These are phyloP conservation scores for Alternaria longipes DNA, from an alignment of 2,329 filamentous ascomycete species.

Conservation along the genomic window DNA sequence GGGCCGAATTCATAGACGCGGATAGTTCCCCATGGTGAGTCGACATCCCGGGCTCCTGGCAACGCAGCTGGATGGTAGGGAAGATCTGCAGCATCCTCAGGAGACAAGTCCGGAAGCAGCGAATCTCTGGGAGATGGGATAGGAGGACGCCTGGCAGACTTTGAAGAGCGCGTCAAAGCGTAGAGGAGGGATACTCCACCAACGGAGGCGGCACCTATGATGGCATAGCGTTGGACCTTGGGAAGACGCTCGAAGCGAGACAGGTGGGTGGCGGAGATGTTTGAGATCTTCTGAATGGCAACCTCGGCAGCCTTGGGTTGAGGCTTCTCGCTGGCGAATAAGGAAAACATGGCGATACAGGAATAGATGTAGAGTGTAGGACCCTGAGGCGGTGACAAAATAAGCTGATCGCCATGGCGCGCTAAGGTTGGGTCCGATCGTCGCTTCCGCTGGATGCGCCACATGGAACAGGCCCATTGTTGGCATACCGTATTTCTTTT, in stretches of 20 bases:
- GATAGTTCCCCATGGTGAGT: conserved; percentile 74
- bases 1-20: conserved; percentile 85
- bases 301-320: conserved; percentile 17
- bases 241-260: conserved; percentile 29
- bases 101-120: conserved; percentile 36
- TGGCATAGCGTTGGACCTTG: conserved; percentile 28
- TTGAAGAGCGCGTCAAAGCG: conserved; percentile 31
- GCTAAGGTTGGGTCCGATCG: conserved; percentile 18
- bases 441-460: conserved; percentile 15
- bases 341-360: conserved; percentile 21
- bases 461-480: conserved; percentile 7
- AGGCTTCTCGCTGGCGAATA: conserved; percentile 32
- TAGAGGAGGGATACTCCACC: conserved; percentile 35
- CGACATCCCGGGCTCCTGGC: conserved; percentile 73
- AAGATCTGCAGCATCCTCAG: conserved; percentile 39
- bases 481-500: not conserved
- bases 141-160: conserved; percentile 21
- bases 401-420: conserved; percentile 28
- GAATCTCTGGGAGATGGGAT: conserved; percentile 43
- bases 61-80: conserved; percentile 75
- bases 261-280: conserved; percentile 20
- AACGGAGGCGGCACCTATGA: conserved; percentile 40
- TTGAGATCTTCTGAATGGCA: conserved; percentile 21
- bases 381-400: conserved; percentile 29
- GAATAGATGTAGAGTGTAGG: conserved; percentile 29